Evolutionary conservation across 1,284 basidiomycete species (phyloP).

Genomic region (Tausonia pullulans): DNA sequence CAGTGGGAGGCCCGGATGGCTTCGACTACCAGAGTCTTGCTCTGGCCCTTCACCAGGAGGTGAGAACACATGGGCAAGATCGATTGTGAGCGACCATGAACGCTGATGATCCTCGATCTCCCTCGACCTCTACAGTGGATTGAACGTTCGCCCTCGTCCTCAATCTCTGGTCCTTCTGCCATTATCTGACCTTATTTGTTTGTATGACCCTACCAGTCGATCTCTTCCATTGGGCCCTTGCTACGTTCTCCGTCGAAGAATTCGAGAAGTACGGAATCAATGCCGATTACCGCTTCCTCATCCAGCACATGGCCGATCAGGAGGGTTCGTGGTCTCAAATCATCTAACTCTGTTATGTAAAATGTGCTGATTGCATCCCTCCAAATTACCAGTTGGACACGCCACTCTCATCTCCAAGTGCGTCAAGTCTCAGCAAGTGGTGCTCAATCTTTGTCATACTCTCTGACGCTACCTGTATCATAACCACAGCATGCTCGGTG

Average conservation of each 20-base stretch:
- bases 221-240: conserved; percentile 50
- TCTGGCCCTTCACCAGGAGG: conserved; percentile 50
- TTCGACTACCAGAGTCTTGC: conserved; percentile 53
- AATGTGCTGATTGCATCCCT: neutral
- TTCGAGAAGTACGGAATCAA: conserved; percentile 48
- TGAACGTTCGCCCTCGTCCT: neutral
- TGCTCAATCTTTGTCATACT: too few species aligned
- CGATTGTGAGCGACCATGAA: neutral
- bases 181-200: neutral
- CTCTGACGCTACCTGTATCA: too few species aligned
- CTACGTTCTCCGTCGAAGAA: conserved; percentile 44
- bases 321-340: conserved; percentile 29
- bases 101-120: neutral
- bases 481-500: conserved; percentile 35
- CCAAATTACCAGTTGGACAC: conserved; percentile 35
- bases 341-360: neutral
- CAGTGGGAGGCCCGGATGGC: conserved; percentile 36
- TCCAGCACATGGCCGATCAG: conserved; percentile 50
- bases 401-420: conserved; percentile 40
- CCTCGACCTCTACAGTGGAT: conserved; percentile 15
- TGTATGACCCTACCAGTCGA: conserved; percentile 41
- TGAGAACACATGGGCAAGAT: too few species aligned
- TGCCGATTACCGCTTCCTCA: conserved; percentile 41
- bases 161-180: neutral
- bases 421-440: too few species aligned